These are phyloP conservation scores for Berberis vulgaris DNA, from an alignment of 164 flowering plant species.

Conservation along the genomic window DNA sequence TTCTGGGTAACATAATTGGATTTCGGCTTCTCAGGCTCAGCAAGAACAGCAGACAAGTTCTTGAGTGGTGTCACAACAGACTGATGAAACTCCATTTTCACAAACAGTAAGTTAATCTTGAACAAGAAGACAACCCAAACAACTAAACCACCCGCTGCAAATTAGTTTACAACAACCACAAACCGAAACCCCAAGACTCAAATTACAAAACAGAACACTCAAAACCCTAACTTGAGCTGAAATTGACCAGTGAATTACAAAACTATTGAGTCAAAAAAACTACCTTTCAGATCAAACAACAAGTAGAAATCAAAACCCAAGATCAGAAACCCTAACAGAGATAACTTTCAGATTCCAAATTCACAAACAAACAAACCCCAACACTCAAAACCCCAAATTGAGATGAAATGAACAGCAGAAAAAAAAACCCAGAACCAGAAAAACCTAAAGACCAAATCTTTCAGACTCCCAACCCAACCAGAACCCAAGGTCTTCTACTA, in stretches of 20 bases:
- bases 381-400: conserved; percentile 9
- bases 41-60: conserved; percentile 20
- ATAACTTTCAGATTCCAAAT: not conserved
- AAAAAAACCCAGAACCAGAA: conserved; percentile 13
- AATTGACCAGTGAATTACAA: not conserved
- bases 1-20: conserved; percentile 14
- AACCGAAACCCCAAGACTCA: conserved; percentile 1
- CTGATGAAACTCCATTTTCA: conserved; percentile 62
- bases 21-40: conserved; percentile 32
- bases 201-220: not conserved
- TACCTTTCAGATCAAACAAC: not conserved
- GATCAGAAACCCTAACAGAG: conserved; percentile 3
- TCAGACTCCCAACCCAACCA: conserved; percentile 4
- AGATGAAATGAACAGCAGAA: conserved; percentile 1
- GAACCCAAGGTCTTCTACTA: not conserved
- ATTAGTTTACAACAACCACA: not conserved
- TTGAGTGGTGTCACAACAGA: conserved; percentile 55
- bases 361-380: not conserved
- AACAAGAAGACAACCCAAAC: conserved; percentile 1
- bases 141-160: not conserved
- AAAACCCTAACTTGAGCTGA: not conserved
- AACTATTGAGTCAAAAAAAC: not conserved
- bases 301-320: not conserved
- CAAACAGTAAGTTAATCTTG: not conserved
- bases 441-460: conserved; percentile 8